Evolutionary conservation across 495 filamentous ascomycete genomes (phyloP).

Genomic region (Venustampulla echinocandica): DNA sequence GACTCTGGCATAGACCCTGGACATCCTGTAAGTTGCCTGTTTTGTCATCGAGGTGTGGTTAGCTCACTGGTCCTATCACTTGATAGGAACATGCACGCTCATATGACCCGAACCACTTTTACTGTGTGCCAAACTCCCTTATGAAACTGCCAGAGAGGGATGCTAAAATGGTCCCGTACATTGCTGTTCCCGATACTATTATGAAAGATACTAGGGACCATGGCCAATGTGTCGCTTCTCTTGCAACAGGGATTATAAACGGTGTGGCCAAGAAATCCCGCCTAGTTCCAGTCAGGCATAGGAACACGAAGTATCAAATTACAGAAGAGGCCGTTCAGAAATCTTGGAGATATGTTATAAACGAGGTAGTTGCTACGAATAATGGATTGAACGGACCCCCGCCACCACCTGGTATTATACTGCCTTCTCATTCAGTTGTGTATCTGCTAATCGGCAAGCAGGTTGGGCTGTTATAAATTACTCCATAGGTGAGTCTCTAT

Average conservation of each 20-base stretch:
- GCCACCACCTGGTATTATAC: neutral
- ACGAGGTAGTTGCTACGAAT: neutral
- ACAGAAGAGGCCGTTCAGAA: neutral
- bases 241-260: neutral
- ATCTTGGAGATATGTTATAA: neutral
- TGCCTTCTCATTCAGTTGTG: neutral
- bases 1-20: neutral
- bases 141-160: too few species aligned
- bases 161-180: too few species aligned
- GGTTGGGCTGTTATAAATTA: neutral
- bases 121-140: too few species aligned
- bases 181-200: neutral
- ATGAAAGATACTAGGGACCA: neutral
- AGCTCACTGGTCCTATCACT: too few species aligned
- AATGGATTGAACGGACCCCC: neutral
- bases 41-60: neutral
- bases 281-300: neutral
- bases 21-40: neutral
- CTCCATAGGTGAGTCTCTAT: neutral
- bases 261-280: neutral
- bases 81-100: too few species aligned
- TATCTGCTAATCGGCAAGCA: too few species aligned
- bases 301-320: neutral
- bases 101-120: too few species aligned
- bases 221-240: neutral